Base-by-base conservation (phyloP, 225 moss, liverwort and hornwort species). In the Pseudoscleropodium purum region DNA sequence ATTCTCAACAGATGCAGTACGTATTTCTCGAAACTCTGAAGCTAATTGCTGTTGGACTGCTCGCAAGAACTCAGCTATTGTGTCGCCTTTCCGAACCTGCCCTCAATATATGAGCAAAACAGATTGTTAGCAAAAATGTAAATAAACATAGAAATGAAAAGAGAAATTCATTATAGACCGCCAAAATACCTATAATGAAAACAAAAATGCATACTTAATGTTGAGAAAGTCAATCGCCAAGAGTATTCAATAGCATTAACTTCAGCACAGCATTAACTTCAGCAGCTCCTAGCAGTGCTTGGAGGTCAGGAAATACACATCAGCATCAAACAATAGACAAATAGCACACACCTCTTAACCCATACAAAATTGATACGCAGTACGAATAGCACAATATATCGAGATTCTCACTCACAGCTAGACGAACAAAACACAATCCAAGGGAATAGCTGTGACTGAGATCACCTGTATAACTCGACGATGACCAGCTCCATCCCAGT, bases 401-500 rank as follows among this genome's bases (percentile, higher is more conserved):
- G 20, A 36, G 24, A 68, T 79, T 51, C 59, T 80, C 66, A 61
- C 36, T 49, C 24, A 73, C 66, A 74, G 23, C 24, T 33, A 81
- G 52, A 63, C 5, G 49, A 15, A 39, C 59, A 67, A 73, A 54
- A 83, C 81, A 87, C 52, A 41, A 75, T 26, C n/a, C 84, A 72
- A 64, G 84, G 56, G 92, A 87, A 86, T 64, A 74, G 23, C 63
- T 83, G 84, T 18, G 67, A 79, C 33, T 65, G 65, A 88, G 36
- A 43, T 82, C 83, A 99, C 99, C 99, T 97, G 99, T 86, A 99
- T 95, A 63, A 99, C 99, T 87, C 99, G 95, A 64, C 99, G 97
- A 93, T 99, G 99, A 90, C 99, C 99, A 90, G 99, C 99, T 91
- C 99, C 99, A 96, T 99, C 99, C 99, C 99, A 99, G 87, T 99